Evolutionary conservation across 768 basidiomycete genomes (phyloP).

Genomic region (Tricholoma sp.): DNA sequence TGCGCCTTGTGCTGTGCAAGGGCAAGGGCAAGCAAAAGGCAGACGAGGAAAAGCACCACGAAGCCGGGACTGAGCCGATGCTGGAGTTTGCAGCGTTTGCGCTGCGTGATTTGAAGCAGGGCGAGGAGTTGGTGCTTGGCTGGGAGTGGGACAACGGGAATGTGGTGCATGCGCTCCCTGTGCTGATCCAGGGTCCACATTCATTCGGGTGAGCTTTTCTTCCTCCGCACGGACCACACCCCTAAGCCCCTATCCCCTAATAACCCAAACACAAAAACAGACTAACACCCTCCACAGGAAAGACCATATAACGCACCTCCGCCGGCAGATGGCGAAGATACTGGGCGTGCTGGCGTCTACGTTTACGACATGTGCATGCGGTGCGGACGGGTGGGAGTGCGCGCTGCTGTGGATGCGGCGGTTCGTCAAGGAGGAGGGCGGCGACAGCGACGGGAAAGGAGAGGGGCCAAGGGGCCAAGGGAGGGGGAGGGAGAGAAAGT

Average conservation of each 20-base stretch:
- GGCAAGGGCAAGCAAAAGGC: slow-evolving; percentile 12
- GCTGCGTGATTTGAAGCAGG: slow-evolving; percentile 60
- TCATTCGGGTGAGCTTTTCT: slow-evolving; percentile 49
- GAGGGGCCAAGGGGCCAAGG: not conserved
- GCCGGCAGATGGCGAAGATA: slow-evolving; percentile 63
- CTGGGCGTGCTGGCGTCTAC: slow-evolving; percentile 65
- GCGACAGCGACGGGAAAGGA: no score
- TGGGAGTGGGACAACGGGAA: slow-evolving; percentile 99
- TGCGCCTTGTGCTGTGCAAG: slow-evolving; percentile 46
- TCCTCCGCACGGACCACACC: no score
- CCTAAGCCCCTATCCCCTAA: no score
- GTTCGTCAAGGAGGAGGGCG: slow-evolving; percentile 43
- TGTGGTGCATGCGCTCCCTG: slow-evolving; percentile 74
- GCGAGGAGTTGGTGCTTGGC: slow-evolving; percentile 84
- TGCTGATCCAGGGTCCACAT: slow-evolving; percentile 52
- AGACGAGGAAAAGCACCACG: slow-evolving; percentile 9
- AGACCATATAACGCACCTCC: slow-evolving; percentile 47
- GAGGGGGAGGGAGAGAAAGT: slow-evolving; percentile 7
- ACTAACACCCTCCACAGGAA: slow-evolving; percentile 26
- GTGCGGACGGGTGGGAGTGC: slow-evolving; percentile 41
- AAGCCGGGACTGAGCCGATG: slow-evolving; percentile 16
- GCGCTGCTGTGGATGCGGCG: slow-evolving; percentile 58
- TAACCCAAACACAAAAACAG: no score
- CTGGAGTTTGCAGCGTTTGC: slow-evolving; percentile 82
- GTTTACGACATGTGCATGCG: slow-evolving; percentile 74